Evolutionary conservation across 2,329 filamentous ascomycete genomes (phyloP).

Genomic region (Colletotrichum tanaceti): DNA sequence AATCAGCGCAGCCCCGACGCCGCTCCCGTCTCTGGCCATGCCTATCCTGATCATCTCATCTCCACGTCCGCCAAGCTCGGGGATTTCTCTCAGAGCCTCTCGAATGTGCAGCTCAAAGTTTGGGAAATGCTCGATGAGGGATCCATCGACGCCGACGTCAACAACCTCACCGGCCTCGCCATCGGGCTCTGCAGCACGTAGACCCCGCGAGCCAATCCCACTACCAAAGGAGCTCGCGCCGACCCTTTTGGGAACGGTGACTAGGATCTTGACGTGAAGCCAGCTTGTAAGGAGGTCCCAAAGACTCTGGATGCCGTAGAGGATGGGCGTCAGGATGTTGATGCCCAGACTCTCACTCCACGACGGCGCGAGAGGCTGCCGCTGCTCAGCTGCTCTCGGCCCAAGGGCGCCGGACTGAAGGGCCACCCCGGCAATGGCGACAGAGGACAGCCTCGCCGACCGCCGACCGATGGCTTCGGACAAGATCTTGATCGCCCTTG

Average conservation of each 20-base stretch:
- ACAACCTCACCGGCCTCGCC: conserved; percentile 58
- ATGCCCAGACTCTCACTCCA: conserved; percentile 1
- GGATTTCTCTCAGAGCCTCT: conserved; percentile 71
- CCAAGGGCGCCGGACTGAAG: conserved; percentile 41
- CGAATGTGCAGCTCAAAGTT: conserved; percentile 74
- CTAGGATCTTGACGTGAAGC: conserved; percentile 2
- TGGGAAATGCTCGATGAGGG: conserved; percentile 78
- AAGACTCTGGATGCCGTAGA: conserved; percentile 17
- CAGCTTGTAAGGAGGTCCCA: conserved; percentile 20
- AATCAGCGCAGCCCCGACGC: conserved; percentile 78
- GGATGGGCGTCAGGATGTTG: conserved; percentile 11
- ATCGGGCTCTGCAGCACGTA: neutral
- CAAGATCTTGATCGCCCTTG: conserved; percentile 69
- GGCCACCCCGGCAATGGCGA: conserved; percentile 43
- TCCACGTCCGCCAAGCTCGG: conserved; percentile 67
- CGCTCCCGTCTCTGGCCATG: conserved; percentile 78
- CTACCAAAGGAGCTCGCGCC: neutral
- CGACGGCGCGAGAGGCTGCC: neutral
- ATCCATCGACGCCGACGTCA: conserved; percentile 79
- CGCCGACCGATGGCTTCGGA: conserved; percentile 50
- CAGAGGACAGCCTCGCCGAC: conserved; percentile 43
- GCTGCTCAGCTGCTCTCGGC: neutral
- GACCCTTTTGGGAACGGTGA: neutral
- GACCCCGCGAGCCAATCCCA: neutral
- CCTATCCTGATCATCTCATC: conserved; percentile 76